Evolutionary conservation across 2,329 filamentous ascomycete genomes (phyloP).

Genomic region (Dactylellina drechsleri): DNA sequence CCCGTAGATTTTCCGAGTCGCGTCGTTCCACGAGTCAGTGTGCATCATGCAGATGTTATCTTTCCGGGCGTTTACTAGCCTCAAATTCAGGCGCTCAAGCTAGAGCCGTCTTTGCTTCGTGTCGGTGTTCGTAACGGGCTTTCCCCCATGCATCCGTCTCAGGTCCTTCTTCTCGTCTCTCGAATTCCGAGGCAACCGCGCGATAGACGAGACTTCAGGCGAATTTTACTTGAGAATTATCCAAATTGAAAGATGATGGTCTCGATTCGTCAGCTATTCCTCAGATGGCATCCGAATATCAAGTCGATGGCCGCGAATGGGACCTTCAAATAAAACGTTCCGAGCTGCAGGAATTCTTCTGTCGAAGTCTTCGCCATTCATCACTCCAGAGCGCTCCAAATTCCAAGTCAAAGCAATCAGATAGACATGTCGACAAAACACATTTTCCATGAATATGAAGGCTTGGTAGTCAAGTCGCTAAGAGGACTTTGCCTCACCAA

Average conservation of each 20-base stretch:
- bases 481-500: slow-evolving; percentile 43
- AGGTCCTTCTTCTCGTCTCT: background rate
- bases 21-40: slow-evolving; percentile 3
- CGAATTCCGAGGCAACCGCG: background rate
- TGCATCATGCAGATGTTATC: background rate
- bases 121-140: slow-evolving; percentile 19
- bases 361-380: slow-evolving; percentile 22
- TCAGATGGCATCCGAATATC: background rate
- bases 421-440: slow-evolving; percentile 48
- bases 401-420: too few relatives aligned
- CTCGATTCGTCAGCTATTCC: background rate
- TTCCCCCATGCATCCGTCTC: too few relatives aligned
- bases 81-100: too few relatives aligned
- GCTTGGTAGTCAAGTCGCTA: slow-evolving; percentile 48
- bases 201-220: too few relatives aligned
- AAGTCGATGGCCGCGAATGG: background rate
- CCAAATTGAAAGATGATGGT: too few relatives aligned
- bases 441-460: slow-evolving; percentile 50
- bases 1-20: slow-evolving; percentile 19
- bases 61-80: too few relatives aligned
- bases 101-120: slow-evolving; percentile 3
- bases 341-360: background rate
- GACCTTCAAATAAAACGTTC: slow-evolving; percentile 37
- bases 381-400: too few relatives aligned
- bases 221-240: too few relatives aligned